Percentiles rank a stretch among this genome's conserved stretches.
phyloP scores from a whole-genome alignment of 495 filamentous ascomycete species.

The Trypethelium eluteriae region DNA sequence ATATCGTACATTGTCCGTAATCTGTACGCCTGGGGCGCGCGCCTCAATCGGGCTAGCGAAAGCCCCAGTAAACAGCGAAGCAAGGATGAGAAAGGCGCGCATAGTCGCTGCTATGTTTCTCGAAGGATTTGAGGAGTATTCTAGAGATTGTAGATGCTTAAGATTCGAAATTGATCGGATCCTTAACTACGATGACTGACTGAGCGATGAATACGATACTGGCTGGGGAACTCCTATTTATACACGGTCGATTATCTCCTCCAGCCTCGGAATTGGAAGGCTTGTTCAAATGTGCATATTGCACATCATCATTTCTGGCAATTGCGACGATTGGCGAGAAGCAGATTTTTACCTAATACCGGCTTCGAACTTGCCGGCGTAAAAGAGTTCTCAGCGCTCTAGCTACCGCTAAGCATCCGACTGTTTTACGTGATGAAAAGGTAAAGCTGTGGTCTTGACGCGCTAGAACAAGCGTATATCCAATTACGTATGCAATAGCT shows the following conservation, averaged over 20 bases:
- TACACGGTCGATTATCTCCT: background rate
- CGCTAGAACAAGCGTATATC: background rate
- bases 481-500: slow-evolving; percentile 1
- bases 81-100: background rate
- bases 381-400: background rate
- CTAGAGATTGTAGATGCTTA: background rate
- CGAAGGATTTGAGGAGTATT: background rate
- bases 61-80: background rate
- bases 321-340: background rate
- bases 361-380: background rate
- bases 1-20: slow-evolving; percentile 7
- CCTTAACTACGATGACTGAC: background rate
- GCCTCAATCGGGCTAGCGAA: background rate
- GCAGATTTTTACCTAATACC: background rate
- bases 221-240: slow-evolving; percentile 2
- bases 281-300: background rate
- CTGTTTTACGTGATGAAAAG: background rate
- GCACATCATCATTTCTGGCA: background rate
- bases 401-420: background rate
- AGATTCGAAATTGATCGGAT: background rate
- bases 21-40: background rate
- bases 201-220: background rate
- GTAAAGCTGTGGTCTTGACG: background rate
- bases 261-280: background rate
- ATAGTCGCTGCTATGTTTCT: background rate